Conservation (phyloP, 225 moss, liverwort and hornwort genomes). For the Lunularia cruciata region DNA sequence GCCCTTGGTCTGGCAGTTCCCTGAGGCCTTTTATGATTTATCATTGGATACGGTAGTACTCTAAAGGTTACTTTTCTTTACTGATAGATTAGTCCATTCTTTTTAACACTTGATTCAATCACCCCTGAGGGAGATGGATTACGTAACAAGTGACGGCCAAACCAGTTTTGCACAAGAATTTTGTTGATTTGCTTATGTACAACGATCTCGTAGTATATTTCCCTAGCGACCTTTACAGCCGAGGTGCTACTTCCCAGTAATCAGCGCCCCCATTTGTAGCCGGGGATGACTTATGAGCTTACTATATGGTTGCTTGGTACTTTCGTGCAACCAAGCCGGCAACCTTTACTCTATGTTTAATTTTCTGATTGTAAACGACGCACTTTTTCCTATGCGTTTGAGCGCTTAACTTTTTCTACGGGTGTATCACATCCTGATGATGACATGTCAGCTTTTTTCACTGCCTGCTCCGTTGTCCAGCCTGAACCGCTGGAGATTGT, state of each 20-base stretch:
- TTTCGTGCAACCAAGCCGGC: conserved; percentile 18
- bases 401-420: no score
- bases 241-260: conserved; percentile 6
- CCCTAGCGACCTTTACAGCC: neutral
- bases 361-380: conserved; percentile 18
- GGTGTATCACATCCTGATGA: no score
- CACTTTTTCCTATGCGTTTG: no score
- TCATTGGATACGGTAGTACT: conserved; percentile 1
- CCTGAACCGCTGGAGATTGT: no score
- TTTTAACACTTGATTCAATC: conserved; percentile 22
- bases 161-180: conserved; percentile 38
- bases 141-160: conserved; percentile 18
- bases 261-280: conserved; percentile 32
- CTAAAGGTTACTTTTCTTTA: neutral
- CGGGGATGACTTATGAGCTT: conserved; percentile 24
- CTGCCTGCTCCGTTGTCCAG: no score
- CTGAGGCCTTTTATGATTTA: conserved; percentile 10
- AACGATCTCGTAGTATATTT: conserved; percentile 1
- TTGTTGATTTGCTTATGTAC: conserved; percentile 18
- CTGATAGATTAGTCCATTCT: conserved; percentile 26
- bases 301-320: conserved; percentile 24
- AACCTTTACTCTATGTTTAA: conserved; percentile 20
- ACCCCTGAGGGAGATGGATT: neutral
- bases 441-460: no score
- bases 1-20: neutral